phyloP scores from a whole-genome alignment of 345 rosid genomes.

The Punica granatum region DNA sequence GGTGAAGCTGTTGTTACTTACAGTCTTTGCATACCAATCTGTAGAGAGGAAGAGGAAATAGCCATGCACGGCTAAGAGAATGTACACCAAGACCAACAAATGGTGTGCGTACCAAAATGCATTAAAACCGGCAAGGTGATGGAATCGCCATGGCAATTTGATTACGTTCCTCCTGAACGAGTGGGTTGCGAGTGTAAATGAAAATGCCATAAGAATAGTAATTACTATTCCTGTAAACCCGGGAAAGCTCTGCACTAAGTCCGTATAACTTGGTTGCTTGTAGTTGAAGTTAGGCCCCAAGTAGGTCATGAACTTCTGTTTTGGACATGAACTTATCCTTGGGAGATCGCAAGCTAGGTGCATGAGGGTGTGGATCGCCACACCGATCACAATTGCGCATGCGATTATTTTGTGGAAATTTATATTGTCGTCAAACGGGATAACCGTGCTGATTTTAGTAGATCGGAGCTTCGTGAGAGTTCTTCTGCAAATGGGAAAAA shows the following conservation, averaged over 20 bases:
- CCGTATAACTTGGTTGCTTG: conserved; percentile 57
- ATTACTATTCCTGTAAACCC: conserved; percentile 62
- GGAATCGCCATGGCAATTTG: conserved; percentile 59
- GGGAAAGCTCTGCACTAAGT: conserved; percentile 38
- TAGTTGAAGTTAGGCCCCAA: conserved; percentile 36
- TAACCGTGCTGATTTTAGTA: conserved; percentile 34
- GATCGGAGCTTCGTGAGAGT: conserved; percentile 71
- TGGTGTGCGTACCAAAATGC: conserved; percentile 97
- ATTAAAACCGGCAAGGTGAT: conserved; percentile 74
- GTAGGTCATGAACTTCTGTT: conserved; percentile 33
- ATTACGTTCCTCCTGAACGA: conserved; percentile 60
- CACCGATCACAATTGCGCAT: conserved; percentile 32
- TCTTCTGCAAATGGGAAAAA: conserved; percentile 71
- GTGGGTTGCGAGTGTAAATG: conserved; percentile 64
- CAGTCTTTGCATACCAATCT: conserved; percentile 42
- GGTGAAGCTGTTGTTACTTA: conserved; percentile 4
- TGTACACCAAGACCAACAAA: conserved; percentile 60
- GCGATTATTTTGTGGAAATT: conserved; percentile 81
- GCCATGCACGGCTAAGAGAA: conserved; percentile 65
- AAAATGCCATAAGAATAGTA: conserved; percentile 47
- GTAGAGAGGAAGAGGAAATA: conserved; percentile 54
- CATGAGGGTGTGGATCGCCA: conserved; percentile 36
- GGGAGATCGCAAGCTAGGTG: conserved; percentile 68
- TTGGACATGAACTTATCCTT: conserved; percentile 34
- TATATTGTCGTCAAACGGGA: conserved; percentile 92